Evolutionary conservation across 768 basidiomycete species (phyloP).

Genomic region (Rhizopogon salebrosus): DNA sequence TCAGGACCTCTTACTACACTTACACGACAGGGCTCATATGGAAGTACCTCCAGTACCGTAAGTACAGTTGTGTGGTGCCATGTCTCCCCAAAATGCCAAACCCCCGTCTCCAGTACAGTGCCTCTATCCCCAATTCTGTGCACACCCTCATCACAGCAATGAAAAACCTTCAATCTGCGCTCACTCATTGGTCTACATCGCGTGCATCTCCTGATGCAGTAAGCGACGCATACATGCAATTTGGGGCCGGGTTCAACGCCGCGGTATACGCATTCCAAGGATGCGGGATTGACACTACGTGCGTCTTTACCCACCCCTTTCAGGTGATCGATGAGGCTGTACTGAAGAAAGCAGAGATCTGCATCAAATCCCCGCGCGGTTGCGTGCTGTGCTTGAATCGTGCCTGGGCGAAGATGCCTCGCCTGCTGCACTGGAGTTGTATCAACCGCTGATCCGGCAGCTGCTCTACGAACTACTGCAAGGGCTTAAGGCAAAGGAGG

Average conservation of each 20-base stretch:
- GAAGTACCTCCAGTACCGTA: neutral
- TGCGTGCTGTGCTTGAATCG: constrained; percentile 36
- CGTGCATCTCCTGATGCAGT: constrained; percentile 65
- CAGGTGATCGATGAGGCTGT: constrained; percentile 1
- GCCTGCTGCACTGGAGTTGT: constrained; percentile 26
- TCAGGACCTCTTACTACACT: neutral
- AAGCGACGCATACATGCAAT: constrained; percentile 83
- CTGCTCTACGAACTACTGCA: constrained; percentile 34
- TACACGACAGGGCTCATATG: neutral
- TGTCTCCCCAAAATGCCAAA: neutral
- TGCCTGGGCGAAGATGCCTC: constrained; percentile 40
- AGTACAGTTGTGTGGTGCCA: neutral
- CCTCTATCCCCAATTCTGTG: constrained; percentile 58
- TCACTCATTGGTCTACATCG: constrained; percentile 62
- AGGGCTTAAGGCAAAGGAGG: constrained; percentile 38
- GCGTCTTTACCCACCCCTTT: constrained; percentile 27
- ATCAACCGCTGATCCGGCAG: constrained; percentile 33
- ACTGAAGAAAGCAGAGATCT: constrained; percentile 30
- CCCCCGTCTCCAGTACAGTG: constrained; percentile 1
- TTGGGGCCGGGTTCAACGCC: constrained; percentile 86
- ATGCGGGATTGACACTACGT: constrained; percentile 77
- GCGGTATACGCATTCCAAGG: constrained; percentile 71
- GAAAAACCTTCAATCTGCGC: constrained; percentile 71
- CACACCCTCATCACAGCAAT: constrained; percentile 72
- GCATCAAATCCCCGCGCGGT: constrained; percentile 30